Evolutionary conservation across 805 yeast species (phyloP), one percentile per base, ranked within the genome.

Genomic region (Lachancea lanzarotensis): DNA sequence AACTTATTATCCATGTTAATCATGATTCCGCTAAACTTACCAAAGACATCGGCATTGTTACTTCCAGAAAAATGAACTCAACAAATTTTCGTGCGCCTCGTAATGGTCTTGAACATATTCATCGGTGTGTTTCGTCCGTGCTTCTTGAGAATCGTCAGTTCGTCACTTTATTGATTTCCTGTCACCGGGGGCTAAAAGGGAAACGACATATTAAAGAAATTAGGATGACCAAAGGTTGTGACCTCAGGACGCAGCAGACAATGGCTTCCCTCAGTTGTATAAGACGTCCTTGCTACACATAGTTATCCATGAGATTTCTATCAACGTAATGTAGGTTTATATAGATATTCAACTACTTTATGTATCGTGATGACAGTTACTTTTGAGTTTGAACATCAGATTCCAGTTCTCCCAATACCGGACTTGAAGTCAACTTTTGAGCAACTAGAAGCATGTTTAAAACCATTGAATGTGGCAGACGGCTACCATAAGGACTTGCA

Each of bases 401-500:
- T 83, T 17, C 86, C 88, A 1, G 62, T 60, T 30, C 66, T 84
- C 18, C 89, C 89, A 0, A 75, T 84, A 12, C 91, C 95, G 0
- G 63, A 69, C 11, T 55, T 83, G 3, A 46, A 62, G 1, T 54
- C 71, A 2, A 78, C 89, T 0, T 63, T 79, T 13, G 62, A 61
- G 18, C 82, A 81, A 54, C 61, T 82, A 12, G 63, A 79, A 26
- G 64, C 67, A 4, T 78, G 87, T 0, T 53, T 84, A 29, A 73
- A 77, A 53, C 91, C 91, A 0, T 59, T 84, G 43, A 62, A 81
- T 18, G 63, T 76, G 17, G 65, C 67, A 0, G 80, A 74, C 2
- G 84, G 81, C 33, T 77, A 73, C 51, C 58, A 58, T 43, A 52
- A 53, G 38, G 60, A 56, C 42, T 60, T 60, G 1, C 46, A 54